These are phyloP conservation scores for Pseudonitzschia pungens DNA, from an alignment of 108 stramenopile genomes.

Conservation along the genomic window DNA sequence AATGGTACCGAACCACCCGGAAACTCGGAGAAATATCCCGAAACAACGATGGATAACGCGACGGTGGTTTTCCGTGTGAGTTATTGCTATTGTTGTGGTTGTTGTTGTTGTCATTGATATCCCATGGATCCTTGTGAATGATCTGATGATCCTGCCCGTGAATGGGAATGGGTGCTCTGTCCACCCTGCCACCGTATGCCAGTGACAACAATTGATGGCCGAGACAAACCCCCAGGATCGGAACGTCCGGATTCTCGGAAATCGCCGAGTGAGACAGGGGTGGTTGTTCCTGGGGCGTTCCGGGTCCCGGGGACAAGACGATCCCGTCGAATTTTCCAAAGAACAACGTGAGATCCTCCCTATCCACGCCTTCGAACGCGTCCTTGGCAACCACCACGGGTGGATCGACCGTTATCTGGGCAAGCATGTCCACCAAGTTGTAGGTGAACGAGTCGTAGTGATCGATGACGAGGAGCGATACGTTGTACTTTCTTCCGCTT, in stretches of 20 bases:
- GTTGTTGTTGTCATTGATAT: neutral
- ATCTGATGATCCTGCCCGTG: constrained; percentile 85
- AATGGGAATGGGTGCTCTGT: constrained; percentile 60
- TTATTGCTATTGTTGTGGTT: neutral
- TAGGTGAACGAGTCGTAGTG: constrained; percentile 97
- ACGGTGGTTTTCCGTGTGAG: neutral
- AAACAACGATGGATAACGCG: constrained; percentile 32
- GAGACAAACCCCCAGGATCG: constrained; percentile 91
- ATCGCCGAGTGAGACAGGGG: constrained; percentile 54
- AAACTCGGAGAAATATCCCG: constrained; percentile 40
- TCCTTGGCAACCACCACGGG: constrained; percentile 87
- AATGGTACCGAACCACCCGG: constrained; percentile 93
- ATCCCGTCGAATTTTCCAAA: constrained; percentile 64
- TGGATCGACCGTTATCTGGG: constrained; percentile 65
- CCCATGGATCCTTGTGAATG: neutral
- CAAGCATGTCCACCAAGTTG: constrained; percentile 87
- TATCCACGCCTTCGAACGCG: constrained; percentile 18
- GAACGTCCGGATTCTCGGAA: constrained; percentile 44
- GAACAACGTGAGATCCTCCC: neutral
- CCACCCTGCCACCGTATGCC: constrained; percentile 59
- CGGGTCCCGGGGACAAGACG: constrained; percentile 89
- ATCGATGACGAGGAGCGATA: constrained; percentile 85
- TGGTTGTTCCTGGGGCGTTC: constrained; percentile 85
- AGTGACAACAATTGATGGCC: constrained; percentile 90
- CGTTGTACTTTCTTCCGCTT: constrained; percentile 38